phyloP scores from a whole-genome alignment of 2,329 filamentous ascomycete genomes.

The Ambrosiella xylebori region DNA sequence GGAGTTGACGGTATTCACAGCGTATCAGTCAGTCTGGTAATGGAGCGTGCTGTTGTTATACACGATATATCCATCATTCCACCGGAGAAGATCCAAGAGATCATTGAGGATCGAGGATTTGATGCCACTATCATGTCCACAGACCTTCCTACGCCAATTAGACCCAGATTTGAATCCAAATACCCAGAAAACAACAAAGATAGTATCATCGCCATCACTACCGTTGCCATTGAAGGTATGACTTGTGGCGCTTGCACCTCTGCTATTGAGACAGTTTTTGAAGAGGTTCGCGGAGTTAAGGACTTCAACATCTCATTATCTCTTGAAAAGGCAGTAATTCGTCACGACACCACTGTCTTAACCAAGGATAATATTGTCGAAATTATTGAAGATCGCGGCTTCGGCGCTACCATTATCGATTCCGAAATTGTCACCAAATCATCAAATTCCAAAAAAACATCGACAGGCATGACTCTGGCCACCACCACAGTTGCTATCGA shows the following conservation, averaged over 20 bases:
- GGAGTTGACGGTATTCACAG: constrained; percentile 63
- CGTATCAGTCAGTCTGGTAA: constrained; percentile 83
- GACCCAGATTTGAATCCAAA: constrained; percentile 18
- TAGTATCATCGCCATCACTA: constrained; percentile 42
- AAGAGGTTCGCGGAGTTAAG: constrained; percentile 53
- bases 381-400: constrained; percentile 55
- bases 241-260: constrained; percentile 83
- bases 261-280: constrained; percentile 66
- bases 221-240: constrained; percentile 69
- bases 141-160: constrained; percentile 44
- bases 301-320: constrained; percentile 68
- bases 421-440: constrained; percentile 32
- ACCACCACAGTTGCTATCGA: constrained; percentile 79
- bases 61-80: constrained; percentile 64
- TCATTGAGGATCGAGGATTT: constrained; percentile 83
- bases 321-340: constrained; percentile 69
- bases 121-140: constrained; percentile 79
- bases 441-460: constrained; percentile 13
- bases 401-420: constrained; percentile 63
- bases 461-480: constrained; percentile 25
- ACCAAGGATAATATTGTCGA: constrained; percentile 37
- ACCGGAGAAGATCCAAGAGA: constrained; percentile 61
- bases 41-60: constrained; percentile 87
- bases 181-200: constrained; percentile 9
- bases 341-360: constrained; percentile 49